A percentile compares a stretch with the other conserved stretches of the same genome.
Conservation (phyloP, 1,284 basidiomycete species). For the Ustilago nuda region DNA sequence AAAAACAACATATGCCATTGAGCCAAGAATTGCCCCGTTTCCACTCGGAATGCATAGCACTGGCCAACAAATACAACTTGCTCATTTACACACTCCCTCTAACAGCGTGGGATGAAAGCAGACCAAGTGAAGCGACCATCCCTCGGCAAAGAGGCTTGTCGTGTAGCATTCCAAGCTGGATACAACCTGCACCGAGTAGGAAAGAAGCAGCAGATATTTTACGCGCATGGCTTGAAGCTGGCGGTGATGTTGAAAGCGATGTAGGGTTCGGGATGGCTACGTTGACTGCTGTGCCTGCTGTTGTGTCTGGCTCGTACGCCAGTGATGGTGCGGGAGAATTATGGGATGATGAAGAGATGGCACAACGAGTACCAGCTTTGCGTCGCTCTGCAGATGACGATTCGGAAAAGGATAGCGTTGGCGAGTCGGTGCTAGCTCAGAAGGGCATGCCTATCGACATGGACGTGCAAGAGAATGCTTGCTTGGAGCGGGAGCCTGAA, state of each 20-base stretch:
- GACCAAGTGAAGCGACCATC: background rate
- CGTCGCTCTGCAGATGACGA: background rate
- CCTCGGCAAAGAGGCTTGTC: background rate
- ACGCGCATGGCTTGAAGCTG: background rate
- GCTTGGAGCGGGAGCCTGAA: conserved; percentile 20
- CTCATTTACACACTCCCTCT: conserved; percentile 21
- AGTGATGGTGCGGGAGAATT: background rate
- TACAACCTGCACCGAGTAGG: conserved; percentile 15
- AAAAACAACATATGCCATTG: background rate
- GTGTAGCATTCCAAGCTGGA: conserved; percentile 13
- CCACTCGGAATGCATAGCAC: conserved; percentile 11
- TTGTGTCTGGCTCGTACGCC: accelerated
- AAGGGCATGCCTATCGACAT: conserved; percentile 9
- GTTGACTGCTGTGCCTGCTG: background rate
- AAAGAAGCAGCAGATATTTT: conserved; percentile 12
- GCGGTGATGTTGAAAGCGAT: background rate
- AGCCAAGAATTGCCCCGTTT: background rate
- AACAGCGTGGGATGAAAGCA: conserved; percentile 12
- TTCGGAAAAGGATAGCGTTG: background rate
- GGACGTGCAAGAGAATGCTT: background rate
- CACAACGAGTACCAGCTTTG: background rate
- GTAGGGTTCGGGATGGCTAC: background rate
- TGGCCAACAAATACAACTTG: conserved; percentile 24
- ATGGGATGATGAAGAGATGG: background rate
- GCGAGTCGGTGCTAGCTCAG: background rate